A percentile compares a stretch with the other conserved stretches of the same genome.
Evolutionary conservation across 75 land plant species (phyloP).

Genomic region (Pinus taeda): DNA sequence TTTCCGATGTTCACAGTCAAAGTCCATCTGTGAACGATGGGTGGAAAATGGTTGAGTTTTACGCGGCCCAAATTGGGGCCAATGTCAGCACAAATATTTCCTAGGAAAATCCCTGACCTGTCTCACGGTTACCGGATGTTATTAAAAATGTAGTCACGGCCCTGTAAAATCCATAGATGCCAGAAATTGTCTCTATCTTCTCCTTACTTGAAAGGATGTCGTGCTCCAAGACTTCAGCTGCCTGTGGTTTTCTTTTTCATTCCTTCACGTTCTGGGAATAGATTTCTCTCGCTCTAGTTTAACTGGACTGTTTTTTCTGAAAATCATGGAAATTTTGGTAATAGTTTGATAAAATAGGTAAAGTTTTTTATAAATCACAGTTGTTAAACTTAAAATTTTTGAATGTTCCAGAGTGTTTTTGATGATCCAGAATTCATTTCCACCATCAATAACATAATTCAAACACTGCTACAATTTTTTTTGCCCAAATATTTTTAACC

Average conservation of each 20-base stretch:
- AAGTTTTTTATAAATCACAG: too few species aligned
- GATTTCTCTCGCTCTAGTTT: conserved; percentile 33
- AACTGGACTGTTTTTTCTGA: too few species aligned
- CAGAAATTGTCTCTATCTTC: conserved; percentile 60
- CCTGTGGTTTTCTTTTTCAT: conserved; percentile 88
- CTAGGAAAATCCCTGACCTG: conserved; percentile 62
- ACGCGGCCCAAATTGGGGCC: not conserved
- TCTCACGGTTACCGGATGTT: conserved; percentile 48
- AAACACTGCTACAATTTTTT: too few species aligned
- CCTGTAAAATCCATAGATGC: conserved; percentile 35
- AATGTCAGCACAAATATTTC: conserved; percentile 22
- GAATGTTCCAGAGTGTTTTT: too few species aligned
- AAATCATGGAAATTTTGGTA: too few species aligned
- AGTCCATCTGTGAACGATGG: conserved; percentile 50
- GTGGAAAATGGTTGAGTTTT: not conserved
- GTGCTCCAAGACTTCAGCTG: conserved; percentile 66
- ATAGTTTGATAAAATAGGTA: too few species aligned
- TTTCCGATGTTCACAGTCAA: conserved; percentile 27
- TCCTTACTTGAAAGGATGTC: conserved; percentile 67
- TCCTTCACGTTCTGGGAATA: conserved; percentile 80
- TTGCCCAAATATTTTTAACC: too few species aligned
- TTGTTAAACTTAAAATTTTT: too few species aligned
- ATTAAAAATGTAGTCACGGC: conserved; percentile 37
- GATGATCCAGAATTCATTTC: too few species aligned
- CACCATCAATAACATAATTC: too few species aligned